Base-by-base conservation (phyloP, 768 basidiomycete genomes). In the Dendrothele bispora region DNA sequence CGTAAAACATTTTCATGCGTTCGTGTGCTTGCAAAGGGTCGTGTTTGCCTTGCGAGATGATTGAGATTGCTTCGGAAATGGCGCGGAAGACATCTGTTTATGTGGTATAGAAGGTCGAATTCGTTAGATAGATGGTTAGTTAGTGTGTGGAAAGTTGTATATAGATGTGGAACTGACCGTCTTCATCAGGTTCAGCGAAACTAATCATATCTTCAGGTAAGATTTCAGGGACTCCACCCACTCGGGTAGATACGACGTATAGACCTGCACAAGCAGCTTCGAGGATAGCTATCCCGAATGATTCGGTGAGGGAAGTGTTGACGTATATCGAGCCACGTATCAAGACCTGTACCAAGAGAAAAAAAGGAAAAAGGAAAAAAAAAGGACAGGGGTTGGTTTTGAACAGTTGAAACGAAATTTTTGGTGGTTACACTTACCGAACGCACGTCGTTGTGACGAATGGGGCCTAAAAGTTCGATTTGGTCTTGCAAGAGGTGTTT, bases 231-330 rank as follows among this genome's bases (percentile, higher is more conserved):
- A 98, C 91, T 1, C 97, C 97, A 0, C 97, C 97, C 0, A 98
- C 95, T 36, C 84, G 82, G 0, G 97, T 98, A 34, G 86, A 86
- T 40, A 98, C 95, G 41, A 98, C 88, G 60, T 95, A 95, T 14
- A 98, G 75, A 1, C 97, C 95, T 0, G 92, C 84, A 54, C 91
- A 95, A 0, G 97, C 97, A 0, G 95, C 97, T 70, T 99, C 97
- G 35, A 99, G 78, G 54, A 95, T 94, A n/a, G 89, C 91, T 54
- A 95, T 98, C 0, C 97, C 95, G 55, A 98, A 99, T 0, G 97
- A 82, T 63, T 98, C 97, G 1, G 95, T 98, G 21, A 98, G 77
- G 0, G 93, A 95, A 0, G 97, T 95, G 60, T 95, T 97, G 73
- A 99, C 75, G 68, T 88, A 99, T 51, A 99, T 94, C 11, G 90